Base-by-base conservation (phyloP, 331 rosid genomes). In the Quercus lobata region DNA sequence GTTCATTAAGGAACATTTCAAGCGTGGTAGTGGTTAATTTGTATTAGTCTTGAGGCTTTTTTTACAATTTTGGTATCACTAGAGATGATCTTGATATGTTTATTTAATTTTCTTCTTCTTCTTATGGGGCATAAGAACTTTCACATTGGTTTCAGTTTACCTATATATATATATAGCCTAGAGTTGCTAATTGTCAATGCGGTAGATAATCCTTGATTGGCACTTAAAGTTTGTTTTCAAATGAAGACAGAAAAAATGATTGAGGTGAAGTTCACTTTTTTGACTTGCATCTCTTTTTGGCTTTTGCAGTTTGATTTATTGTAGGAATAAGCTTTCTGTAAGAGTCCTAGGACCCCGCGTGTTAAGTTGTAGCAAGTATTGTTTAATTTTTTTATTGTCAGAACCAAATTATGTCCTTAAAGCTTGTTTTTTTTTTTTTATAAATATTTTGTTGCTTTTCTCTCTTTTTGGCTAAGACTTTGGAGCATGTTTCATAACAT, bases 1-100 rank as follows among this genome's bases (percentile, higher is more conserved):
- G 81, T 92, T 93, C 86, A 90, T 96, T 80, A 84, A 86, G 41
- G 87, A 88, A 80, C 96, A 91, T 87, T 85, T 91, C 82, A 96
- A 91, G 89, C 91, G 93, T 9, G 87, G 92, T 69, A 89, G 97
- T 83, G 83, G 91, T 78, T 91, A 79, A 70, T 75, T 76, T 83
- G 63, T 74, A 76, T 69, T 61, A 69, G 81, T 79, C 30, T 8
- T 81, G 73, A 79, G 58, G 54, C 61, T 73, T 68, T 32, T 68
- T 32, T 69, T 72, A 74, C 58, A 54, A 37, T 77, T 73, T 75
- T 79, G 57, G 71, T 76, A 68, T 73, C 71, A 34, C 79, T 62
- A 61, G 44, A 21, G 69, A 66, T 57, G 57, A 71, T 76, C 66
- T 53, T 74, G 61, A 65, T 73, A 19, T 76, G 81, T 69, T 53